These are phyloP conservation scores for Clonostachys solani DNA, from an alignment of 2,329 filamentous ascomycete species.

Conservation along the genomic window DNA sequence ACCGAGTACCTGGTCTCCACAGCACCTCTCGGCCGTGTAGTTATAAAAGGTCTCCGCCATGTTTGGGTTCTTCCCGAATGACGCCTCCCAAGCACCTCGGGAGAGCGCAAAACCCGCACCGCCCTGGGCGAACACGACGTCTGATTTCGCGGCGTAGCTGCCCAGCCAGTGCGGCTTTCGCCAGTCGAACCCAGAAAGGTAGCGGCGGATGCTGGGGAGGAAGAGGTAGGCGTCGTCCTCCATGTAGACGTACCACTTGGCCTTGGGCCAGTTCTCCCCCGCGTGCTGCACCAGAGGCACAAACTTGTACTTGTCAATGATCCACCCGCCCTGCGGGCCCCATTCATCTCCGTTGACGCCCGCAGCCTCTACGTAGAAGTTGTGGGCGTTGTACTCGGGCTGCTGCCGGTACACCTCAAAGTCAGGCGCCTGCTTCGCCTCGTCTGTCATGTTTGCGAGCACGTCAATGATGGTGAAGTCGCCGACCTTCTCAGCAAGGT, in stretches of 20 bases:
- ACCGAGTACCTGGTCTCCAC: conserved; percentile 15
- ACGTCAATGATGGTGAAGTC: conserved; percentile 11
- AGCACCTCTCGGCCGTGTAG: conserved; percentile 14
- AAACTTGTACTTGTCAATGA: conserved; percentile 18
- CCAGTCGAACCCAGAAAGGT: conserved; percentile 11
- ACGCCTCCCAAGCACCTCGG: conserved; percentile 13
- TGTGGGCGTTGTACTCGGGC: conserved; percentile 13
- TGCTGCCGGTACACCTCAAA: conserved; percentile 15
- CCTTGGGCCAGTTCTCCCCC: conserved; percentile 11
- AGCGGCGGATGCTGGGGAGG: conserved; percentile 9
- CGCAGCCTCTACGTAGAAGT: conserved; percentile 12
- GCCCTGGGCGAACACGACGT: conserved; percentile 14
- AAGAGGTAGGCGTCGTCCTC: conserved; percentile 16
- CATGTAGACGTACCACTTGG: conserved; percentile 18
- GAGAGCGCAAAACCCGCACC: conserved; percentile 15
- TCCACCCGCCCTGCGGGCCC: conserved; percentile 14
- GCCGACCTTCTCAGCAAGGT: conserved; percentile 9
- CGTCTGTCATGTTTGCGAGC: conserved; percentile 11
- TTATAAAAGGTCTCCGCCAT: conserved; percentile 12
- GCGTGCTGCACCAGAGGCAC: conserved; percentile 15
- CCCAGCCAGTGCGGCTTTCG: conserved; percentile 12
- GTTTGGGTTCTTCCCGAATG: conserved; percentile 9
- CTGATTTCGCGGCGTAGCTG: conserved; percentile 13
- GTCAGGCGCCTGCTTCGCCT: conserved; percentile 7
- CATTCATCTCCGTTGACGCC: conserved; percentile 13